Percentiles rank a stretch among this genome's conserved stretches.
Evolutionary conservation across 179 eudicot genomes (phyloP).

Genomic region (Gypsophila paniculata): DNA sequence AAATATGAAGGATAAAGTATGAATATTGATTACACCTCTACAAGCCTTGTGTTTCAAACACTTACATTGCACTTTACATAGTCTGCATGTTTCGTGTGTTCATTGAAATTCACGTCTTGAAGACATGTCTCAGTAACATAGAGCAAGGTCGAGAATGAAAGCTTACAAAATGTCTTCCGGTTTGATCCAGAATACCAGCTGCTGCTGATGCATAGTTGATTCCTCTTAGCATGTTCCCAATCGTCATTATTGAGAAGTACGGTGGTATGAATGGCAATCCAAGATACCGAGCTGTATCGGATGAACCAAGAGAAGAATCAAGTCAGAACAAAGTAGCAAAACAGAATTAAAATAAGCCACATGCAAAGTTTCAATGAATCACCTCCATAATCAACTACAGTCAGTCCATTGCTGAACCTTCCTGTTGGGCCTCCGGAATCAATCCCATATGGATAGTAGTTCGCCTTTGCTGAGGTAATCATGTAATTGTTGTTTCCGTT

Average conservation of each 20-base stretch:
- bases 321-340: slow-evolving; percentile 18
- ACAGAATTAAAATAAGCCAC: neutral
- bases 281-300: slow-evolving; percentile 32
- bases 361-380: neutral
- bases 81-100: neutral
- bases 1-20: neutral
- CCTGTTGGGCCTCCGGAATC: slow-evolving; percentile 40
- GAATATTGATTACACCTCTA: neutral
- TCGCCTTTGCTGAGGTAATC: slow-evolving; percentile 37
- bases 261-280: slow-evolving; percentile 44
- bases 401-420: slow-evolving; percentile 42
- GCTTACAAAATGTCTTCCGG: slow-evolving; percentile 48
- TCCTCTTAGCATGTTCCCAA: slow-evolving; percentile 34
- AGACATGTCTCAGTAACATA: too few relatives aligned
- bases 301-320: neutral
- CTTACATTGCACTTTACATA: too few relatives aligned
- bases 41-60: too few relatives aligned
- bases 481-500: slow-evolving; percentile 43
- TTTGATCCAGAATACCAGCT: slow-evolving; percentile 46
- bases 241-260: slow-evolving; percentile 26
- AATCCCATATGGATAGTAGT: slow-evolving; percentile 45
- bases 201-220: slow-evolving; percentile 52
- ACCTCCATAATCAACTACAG: slow-evolving; percentile 53
- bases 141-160: neutral
- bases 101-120: too few relatives aligned